These are phyloP conservation scores for Podaxis pistillaris DNA, from an alignment of 768 basidiomycete genomes.

Conservation along the genomic window DNA sequence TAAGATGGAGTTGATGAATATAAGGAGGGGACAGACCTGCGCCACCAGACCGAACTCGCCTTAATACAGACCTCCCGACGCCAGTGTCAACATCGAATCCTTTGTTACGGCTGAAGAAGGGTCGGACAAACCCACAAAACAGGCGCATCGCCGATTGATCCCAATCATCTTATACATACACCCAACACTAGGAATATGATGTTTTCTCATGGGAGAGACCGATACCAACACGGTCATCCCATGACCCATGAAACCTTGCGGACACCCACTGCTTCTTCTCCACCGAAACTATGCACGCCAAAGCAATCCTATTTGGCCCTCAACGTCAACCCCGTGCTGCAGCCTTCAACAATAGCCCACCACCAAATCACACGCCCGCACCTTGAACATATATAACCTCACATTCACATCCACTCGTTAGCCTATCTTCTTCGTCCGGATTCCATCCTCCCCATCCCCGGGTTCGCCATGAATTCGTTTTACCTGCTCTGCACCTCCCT, in stretches of 20 bases:
- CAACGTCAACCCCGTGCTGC: background rate
- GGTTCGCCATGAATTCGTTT: background rate
- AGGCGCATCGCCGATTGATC: too few species aligned
- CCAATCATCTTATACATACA: too few species aligned
- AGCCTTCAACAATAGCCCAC: background rate
- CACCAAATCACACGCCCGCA: background rate
- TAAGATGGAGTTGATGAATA: too few species aligned
- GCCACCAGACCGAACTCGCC: too few species aligned
- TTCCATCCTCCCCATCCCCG: background rate
- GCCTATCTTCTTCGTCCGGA: background rate
- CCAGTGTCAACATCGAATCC: too few species aligned
- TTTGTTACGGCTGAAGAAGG: too few species aligned
- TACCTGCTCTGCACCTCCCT: slow-evolving; percentile 10
- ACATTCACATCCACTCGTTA: background rate
- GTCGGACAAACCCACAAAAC: too few species aligned
- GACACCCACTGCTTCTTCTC: background rate
- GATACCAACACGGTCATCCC: background rate
- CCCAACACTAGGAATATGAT: background rate
- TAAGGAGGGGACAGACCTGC: too few species aligned
- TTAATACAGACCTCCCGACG: too few species aligned
- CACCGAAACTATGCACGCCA: background rate
- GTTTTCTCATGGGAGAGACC: background rate
- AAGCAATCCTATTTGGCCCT: background rate
- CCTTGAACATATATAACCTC: background rate
- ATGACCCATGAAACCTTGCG: background rate